Evolutionary conservation across 108 stramenopile species (phyloP).

Genomic region (Fistulifera solaris): DNA sequence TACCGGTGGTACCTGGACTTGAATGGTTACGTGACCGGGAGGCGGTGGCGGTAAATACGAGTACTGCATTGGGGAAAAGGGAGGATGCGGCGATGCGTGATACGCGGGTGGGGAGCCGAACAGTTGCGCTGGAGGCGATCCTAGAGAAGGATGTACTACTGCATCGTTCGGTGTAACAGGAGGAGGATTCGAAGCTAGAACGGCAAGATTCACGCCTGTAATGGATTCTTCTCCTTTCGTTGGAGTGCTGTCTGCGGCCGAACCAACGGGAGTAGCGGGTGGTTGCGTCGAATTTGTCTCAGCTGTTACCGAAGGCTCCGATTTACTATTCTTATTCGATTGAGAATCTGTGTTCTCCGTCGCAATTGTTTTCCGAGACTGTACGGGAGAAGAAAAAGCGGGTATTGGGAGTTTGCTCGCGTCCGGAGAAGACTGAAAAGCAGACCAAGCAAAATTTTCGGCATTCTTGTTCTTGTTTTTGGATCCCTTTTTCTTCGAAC

Average conservation of each 20-base stretch:
- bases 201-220: conserved; percentile 35
- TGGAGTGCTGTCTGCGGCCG: background rate
- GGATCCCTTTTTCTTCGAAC: conserved; percentile 6
- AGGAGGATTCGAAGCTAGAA: conserved; percentile 1
- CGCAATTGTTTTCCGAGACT: background rate
- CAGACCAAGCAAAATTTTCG: conserved; percentile 73
- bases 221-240: background rate
- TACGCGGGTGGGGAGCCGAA: background rate
- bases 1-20: conserved; percentile 49
- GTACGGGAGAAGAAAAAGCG: conserved; percentile 27
- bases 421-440: conserved; percentile 78
- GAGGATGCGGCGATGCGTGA: background rate
- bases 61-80: conserved; percentile 2
- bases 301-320: background rate
- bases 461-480: conserved; percentile 26
- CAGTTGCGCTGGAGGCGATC: background rate
- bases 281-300: background rate
- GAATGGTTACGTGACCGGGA: conserved; percentile 34
- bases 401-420: conserved; percentile 58
- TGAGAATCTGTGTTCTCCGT: background rate
- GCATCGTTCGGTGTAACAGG: background rate
- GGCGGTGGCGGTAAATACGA: conserved; percentile 9
- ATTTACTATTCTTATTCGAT: background rate
- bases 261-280: background rate
- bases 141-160: background rate